Base-by-base conservation (phyloP, 225 moss, liverwort and hornwort genomes). In the Physcomitrium patens region DNA sequence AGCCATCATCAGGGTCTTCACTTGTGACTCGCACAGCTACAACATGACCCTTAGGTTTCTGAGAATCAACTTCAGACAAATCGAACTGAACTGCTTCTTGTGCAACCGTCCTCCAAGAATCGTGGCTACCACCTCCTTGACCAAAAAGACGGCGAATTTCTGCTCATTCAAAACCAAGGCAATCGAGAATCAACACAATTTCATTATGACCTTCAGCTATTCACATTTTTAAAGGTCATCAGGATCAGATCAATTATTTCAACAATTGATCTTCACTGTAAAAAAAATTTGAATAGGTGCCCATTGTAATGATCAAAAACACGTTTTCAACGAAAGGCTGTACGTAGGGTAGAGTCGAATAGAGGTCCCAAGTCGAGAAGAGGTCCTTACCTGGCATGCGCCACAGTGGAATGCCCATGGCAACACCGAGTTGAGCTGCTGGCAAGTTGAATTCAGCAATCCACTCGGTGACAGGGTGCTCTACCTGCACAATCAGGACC, bases 401-500 rank as follows among this genome's bases (percentile, higher is more conserved):
- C 97, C 97, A 99, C 17, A 99, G 86, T 18, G 95, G 95, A 75
- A 99, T 95, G 70, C 97, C 97, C 97, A 99, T 99, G 11, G 95
- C 91, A 48, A 99, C 84, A 60, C 93, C 85, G 5, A 99, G 89
- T 80, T 99, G 99, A 79, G 95, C 86, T 80, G 95, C 95, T 62
- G 95, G 95, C 59, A 99, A 80, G 54, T 99, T 99, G 12, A 99
- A 85, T 58, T 99, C 90, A 43, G 99, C 89, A 78, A 99, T 99
- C 99, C 93, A 95, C 84, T 99, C 99, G 18, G 99, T 99, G 12
- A 99, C 99, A 56, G 97, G 97, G 76, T 99, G 97, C 88, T 99
- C 97, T 22, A 99, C 97, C 97, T 99, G 93, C 51, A 75, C 48
- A 74, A 77, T 71, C 77, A 77, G 20, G 26, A 78, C 42, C 51